These are phyloP conservation scores for Peterozyma toletana DNA, from an alignment of 805 yeast species.

Conservation along the genomic window DNA sequence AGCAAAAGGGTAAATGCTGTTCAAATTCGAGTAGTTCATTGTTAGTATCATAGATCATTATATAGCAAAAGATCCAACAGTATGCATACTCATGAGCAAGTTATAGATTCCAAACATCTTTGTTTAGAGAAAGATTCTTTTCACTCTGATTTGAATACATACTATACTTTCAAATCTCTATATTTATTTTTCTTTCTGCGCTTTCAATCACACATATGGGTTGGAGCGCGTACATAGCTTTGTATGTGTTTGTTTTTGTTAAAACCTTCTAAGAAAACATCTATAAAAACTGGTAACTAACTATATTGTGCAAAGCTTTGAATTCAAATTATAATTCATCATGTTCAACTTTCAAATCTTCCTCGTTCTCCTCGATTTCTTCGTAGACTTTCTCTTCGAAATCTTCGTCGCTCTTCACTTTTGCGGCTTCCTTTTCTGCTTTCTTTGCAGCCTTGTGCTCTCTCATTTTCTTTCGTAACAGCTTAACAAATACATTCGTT, in stretches of 20 bases:
- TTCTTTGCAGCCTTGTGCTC: slow-evolving; percentile 4
- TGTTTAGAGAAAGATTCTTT: background rate
- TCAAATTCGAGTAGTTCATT: background rate
- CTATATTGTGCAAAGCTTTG: background rate
- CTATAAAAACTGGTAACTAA: too few relatives aligned
- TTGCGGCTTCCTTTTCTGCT: background rate
- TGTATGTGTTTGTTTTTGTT: too few relatives aligned
- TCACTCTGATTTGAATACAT: background rate
- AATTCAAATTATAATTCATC: background rate
- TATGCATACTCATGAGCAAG: slow-evolving; percentile 5
- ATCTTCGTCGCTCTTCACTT: background rate
- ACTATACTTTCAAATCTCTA: background rate
- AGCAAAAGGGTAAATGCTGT: slow-evolving; percentile 39
- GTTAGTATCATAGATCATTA: background rate
- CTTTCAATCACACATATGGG: too few relatives aligned
- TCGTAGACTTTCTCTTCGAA: background rate
- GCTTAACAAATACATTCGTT: slow-evolving; percentile 7
- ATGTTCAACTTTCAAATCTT: background rate
- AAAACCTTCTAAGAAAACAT: too few relatives aligned
- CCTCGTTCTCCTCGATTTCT: background rate
- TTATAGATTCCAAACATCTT: slow-evolving; percentile 8
- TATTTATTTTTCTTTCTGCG: too few relatives aligned
- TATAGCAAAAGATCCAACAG: background rate
- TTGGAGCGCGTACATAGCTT: too few relatives aligned
- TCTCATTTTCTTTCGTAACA: slow-evolving; percentile 4